A percentile compares a stretch with the other conserved stretches of the same genome.
Conservation (phyloP, 2,329 filamentous ascomycete species). For the Colletotrichum liriopes region DNA sequence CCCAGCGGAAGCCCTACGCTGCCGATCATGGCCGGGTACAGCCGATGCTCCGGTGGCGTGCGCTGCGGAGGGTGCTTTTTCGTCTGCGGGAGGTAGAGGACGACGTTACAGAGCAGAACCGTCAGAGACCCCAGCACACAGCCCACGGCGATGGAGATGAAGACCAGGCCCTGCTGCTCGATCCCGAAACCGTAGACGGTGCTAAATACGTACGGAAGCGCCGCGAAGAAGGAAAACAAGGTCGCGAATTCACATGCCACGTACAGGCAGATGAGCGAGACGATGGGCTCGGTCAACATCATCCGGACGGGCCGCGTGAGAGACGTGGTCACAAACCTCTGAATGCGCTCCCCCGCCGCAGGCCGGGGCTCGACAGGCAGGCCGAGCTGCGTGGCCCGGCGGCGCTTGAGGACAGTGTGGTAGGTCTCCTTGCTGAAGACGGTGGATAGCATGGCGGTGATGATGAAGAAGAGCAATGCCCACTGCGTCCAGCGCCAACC, state of each 20-base stretch:
- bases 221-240: conserved; percentile 68
- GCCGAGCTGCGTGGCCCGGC: conserved; percentile 55
- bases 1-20: conserved; percentile 68
- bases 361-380: conserved; percentile 46
- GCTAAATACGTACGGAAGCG: conserved; percentile 65
- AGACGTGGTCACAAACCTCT: conserved; percentile 57
- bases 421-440: conserved; percentile 69
- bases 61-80: conserved; percentile 51
- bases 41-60: conserved; percentile 69
- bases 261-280: conserved; percentile 69
- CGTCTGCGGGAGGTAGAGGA: conserved; percentile 59
- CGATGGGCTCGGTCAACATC: conserved; percentile 75
- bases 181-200: conserved; percentile 60
- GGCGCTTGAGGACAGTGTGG: conserved; percentile 64
- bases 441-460: conserved; percentile 54
- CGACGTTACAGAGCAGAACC: conserved; percentile 57
- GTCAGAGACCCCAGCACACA: conserved; percentile 61
- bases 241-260: conserved; percentile 67
- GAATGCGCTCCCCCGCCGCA: conserved; percentile 44
- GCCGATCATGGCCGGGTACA: conserved; percentile 72
- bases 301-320: conserved; percentile 70
- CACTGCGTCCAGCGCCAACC: conserved; percentile 71
- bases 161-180: conserved; percentile 61
- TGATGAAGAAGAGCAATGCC: conserved; percentile 63
- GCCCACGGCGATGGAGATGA: conserved; percentile 62